Base-by-base conservation (phyloP, 805 yeast genomes). In the Pachysolen tannophilus region DNA sequence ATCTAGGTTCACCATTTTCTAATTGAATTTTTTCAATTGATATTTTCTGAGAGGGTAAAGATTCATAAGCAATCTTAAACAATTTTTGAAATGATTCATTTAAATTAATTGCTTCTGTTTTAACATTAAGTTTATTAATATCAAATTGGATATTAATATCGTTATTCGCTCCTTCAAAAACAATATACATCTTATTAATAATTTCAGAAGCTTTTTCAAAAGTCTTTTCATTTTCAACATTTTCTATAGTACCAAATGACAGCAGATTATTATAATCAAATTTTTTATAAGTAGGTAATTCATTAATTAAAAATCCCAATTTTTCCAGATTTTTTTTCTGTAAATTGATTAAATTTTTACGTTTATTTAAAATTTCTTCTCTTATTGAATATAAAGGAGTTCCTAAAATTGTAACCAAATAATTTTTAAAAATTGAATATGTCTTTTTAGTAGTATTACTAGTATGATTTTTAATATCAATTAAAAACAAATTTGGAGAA, bases 1-100 rank as follows among this genome's bases (percentile, higher is more conserved):
- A 45, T 1, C 58, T 47, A 13, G 84, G 84, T 35, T 52, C 54
- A 8, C 48, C 43, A 30, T 50, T 47, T 16, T 28, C 13, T 3
- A 8, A 9, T 13, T 42, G 33, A 11, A 34, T 27, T 9, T 14
- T 5, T 10, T 16, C 19, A 21, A 40, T 33, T 6, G 38, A 27
- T 3, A 21, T 9, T 13, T 38, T 28, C 13, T 20, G 27, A 9
- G 28, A 26, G 4, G 38, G 40, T 13, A 31, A 26, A 5, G 30
- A 11, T 20, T 34, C 28, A 18, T 29, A 13, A 14, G 30, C 24
- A 26, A 28, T 19, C 26, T 32, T 36, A 20, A 28, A 19, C 29
- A 38, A 33, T 30, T 38, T 33, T 17, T 20, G 15, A 16, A 34
- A 33, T 5, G 34, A 18, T n/a, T 34, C 10, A 15, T 33, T 15